Conservation (phyloP, 1,284 basidiomycete genomes). For the Irpex sp. region DNA sequence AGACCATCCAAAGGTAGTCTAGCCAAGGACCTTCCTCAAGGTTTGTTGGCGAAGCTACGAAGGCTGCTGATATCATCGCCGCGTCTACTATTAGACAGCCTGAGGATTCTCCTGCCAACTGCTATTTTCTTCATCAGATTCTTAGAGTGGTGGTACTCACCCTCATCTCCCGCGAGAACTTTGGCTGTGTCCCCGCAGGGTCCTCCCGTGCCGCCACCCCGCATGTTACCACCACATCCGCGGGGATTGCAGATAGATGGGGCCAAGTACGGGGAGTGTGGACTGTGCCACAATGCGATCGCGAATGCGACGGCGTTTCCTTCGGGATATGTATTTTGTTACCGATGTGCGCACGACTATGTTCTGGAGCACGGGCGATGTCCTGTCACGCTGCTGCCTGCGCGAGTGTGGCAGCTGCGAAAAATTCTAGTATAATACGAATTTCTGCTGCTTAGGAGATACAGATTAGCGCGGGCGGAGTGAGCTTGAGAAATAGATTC, state of each 20-base stretch:
- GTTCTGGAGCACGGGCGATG: conserved; percentile 77
- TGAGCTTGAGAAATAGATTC: neutral
- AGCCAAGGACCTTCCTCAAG: conserved; percentile 26
- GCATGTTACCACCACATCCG: conserved; percentile 67
- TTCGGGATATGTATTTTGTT: conserved; percentile 94
- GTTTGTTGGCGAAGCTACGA: conserved; percentile 37
- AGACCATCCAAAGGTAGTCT: conserved; percentile 14
- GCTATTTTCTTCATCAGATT: conserved; percentile 97
- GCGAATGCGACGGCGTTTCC: conserved; percentile 89
- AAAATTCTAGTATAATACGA: conserved; percentile 71
- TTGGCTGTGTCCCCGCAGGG: conserved; percentile 54
- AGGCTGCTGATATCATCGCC: conserved; percentile 49
- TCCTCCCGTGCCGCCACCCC: conserved; percentile 70
- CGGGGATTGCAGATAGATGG: conserved; percentile 54
- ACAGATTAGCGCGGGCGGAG: neutral
- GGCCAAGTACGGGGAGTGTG: conserved; percentile 75
- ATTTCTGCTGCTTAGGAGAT: neutral
- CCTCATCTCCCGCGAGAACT: conserved; percentile 79
- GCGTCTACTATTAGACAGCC: conserved; percentile 62
- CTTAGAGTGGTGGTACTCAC: conserved; percentile 99
- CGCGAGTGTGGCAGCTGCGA: conserved; percentile 76
- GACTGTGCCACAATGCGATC: conserved; percentile 71
- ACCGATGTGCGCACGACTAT: conserved; percentile 85
- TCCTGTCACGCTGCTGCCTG: conserved; percentile 79
- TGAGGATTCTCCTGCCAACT: conserved; percentile 82